These are phyloP conservation scores for Termitomyces sp. DNA, from an alignment of 768 basidiomycete species.

Conservation along the genomic window DNA sequence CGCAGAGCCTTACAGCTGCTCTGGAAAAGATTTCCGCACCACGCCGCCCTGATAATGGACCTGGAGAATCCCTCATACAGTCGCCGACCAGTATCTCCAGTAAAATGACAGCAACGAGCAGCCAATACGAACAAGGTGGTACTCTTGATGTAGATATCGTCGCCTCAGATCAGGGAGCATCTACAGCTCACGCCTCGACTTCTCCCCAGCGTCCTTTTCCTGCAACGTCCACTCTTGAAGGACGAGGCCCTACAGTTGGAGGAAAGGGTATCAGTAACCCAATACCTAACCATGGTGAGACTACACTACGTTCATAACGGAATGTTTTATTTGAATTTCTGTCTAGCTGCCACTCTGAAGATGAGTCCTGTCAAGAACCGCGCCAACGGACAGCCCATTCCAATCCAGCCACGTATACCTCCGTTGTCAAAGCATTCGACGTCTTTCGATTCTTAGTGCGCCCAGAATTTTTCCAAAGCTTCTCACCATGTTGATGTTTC, in stretches of 20 bases:
- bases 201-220: conserved; percentile 42
- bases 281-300: conserved; percentile 63
- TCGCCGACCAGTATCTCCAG: conserved; percentile 19
- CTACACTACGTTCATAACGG: background rate
- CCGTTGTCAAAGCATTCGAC: conserved; percentile 20
- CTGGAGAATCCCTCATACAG: conserved; percentile 20
- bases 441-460: conserved; percentile 64
- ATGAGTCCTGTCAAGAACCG: conserved; percentile 75
- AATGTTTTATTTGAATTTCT: conserved; percentile 3
- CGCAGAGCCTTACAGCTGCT: conserved; percentile 70
- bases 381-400: conserved; percentile 55
- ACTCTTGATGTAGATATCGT: conserved; percentile 19
- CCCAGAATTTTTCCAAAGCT: conserved; percentile 1
- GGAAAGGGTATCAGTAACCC: conserved; percentile 68
- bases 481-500: conserved; percentile 7
- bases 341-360: conserved; percentile 57
- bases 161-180: conserved; percentile 19
- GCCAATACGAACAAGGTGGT: conserved; percentile 13
- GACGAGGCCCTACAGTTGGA: conserved; percentile 38
- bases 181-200: conserved; percentile 23
- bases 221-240: conserved; percentile 26
- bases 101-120: conserved; percentile 14
- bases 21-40: conserved; percentile 54
- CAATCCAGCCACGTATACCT: conserved; percentile 36
- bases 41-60: conserved; percentile 35